phyloP scores from a whole-genome alignment of 2,329 filamentous ascomycete genomes.

The Berkeleyomyces basicola region DNA sequence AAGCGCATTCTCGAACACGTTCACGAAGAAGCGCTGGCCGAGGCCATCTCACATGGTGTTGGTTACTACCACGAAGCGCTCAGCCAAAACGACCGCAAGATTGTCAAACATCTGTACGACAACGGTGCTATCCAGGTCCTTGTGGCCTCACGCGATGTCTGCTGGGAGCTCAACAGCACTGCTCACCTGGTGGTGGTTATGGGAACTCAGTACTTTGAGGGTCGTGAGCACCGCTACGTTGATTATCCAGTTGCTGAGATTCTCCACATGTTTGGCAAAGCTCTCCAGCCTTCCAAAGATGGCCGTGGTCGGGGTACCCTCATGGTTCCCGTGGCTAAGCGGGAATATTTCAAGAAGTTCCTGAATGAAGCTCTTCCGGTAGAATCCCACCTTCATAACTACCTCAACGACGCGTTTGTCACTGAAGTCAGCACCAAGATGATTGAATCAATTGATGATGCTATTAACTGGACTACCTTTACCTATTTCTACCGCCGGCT shows the following conservation, averaged over 20 bases:
- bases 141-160: conserved; percentile 63
- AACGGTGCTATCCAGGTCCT: conserved; percentile 82
- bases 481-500: conserved; percentile 96
- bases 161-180: conserved; percentile 81
- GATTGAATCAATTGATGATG: conserved; percentile 88
- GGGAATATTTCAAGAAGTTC: conserved; percentile 98
- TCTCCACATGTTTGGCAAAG: conserved; percentile 94
- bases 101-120: conserved; percentile 81
- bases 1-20: conserved; percentile 65
- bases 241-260: conserved; percentile 92
- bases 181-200: conserved; percentile 90
- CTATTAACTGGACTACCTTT: conserved; percentile 96
- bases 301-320: conserved; percentile 78
- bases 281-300: conserved; percentile 61
- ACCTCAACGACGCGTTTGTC: conserved; percentile 89
- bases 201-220: conserved; percentile 96
- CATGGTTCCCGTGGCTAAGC: conserved; percentile 87
- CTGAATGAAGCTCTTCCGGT: conserved; percentile 89
- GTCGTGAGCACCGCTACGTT: conserved; percentile 88
- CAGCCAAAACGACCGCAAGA: conserved; percentile 74
- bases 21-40: conserved; percentile 71
- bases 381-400: conserved; percentile 82
- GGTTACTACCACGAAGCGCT: conserved; percentile 96
- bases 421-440: conserved; percentile 94
- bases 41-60: conserved; percentile 82